Base-by-base conservation (phyloP, 192 early-diverging fungal species). In the Backusella macrospora region DNA sequence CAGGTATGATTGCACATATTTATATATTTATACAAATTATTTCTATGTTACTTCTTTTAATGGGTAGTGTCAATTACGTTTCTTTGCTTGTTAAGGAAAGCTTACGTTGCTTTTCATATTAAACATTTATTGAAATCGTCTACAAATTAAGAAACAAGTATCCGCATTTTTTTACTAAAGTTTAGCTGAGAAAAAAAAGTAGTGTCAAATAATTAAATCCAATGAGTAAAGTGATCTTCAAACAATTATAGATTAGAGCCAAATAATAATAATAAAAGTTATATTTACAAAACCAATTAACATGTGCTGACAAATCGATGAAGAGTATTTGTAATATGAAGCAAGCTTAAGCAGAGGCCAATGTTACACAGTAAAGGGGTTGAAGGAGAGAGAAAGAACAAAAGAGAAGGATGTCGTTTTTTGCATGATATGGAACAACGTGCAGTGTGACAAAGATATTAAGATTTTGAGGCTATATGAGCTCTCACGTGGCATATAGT, bases 221-320 rank as follows among this genome's bases (percentile, higher is more conserved):
- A 59, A 59, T 59, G 3, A 59, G 26, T 59, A 59, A 26, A 26
- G 13, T 59, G 52, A 59, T 23, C 52, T 23, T 59, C 18, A 59
- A 55, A 23, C 52, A 55, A 59, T 59, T 26, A 59, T 55, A 59
- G 13, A 59, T 18, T 59, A 12, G 8, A 48, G 21, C 8, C 9
- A 52, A 52, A 52, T 18, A 59, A 59, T 12, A 34, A 34, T 34
- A 34, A 34, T 34, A 34, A 34, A 34, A 34, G 29, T 34, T 34
- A 34, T 34, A 26, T 59, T 23, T 59, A 59, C 12, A 59, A 23
- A 59, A 59, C 52, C 52, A 59, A 59, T 59, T 59, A 59, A 13
- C 52, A 59, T 59, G 52, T 59, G 52, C 52, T 59, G 52, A 59
- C 52, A 59, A 59, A 59, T 59, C 52, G 4, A 13, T 12, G 52